Conservation (phyloP, 208 protist species). For the Trypanosomatidae sp. region DNA sequence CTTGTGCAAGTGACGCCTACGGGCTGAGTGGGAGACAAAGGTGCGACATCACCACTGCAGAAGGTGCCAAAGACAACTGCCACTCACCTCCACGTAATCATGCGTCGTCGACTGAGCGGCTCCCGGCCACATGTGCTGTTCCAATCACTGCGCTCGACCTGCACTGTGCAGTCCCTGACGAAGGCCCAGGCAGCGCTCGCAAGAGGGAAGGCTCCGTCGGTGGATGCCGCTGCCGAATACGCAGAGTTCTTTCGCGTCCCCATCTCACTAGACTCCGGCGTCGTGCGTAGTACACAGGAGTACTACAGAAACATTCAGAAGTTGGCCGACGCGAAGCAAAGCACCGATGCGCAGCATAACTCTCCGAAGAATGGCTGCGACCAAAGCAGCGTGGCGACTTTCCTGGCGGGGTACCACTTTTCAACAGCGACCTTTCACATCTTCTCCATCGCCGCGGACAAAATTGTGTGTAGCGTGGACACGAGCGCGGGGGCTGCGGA, state of each 20-base stretch:
- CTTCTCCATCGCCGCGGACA: conserved; percentile 47
- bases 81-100: neutral
- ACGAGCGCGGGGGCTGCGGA: conserved; percentile 5
- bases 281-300: conserved; percentile 30
- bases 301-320: conserved; percentile 29
- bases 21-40: neutral
- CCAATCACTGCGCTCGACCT: conserved; percentile 10
- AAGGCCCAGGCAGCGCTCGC: conserved; percentile 50
- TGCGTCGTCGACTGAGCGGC: conserved; percentile 20
- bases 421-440: conserved; percentile 25
- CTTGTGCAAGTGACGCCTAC: neutral
- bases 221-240: conserved; percentile 39
- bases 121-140: conserved; percentile 1
- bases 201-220: conserved; percentile 23
- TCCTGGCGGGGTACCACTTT: conserved; percentile 47
- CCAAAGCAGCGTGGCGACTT: conserved; percentile 32
- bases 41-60: neutral
- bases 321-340: conserved; percentile 25
- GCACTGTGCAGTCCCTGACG: conserved; percentile 35
- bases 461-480: conserved; percentile 26
- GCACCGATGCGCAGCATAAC: conserved; percentile 15
- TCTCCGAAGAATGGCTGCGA: conserved; percentile 15
- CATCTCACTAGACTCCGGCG: conserved; percentile 24
- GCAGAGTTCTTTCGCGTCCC: conserved; percentile 51
- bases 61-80: neutral